phyloP scores from a whole-genome alignment of 2,329 filamentous ascomycete genomes.

The Penicillium vulpinum region DNA sequence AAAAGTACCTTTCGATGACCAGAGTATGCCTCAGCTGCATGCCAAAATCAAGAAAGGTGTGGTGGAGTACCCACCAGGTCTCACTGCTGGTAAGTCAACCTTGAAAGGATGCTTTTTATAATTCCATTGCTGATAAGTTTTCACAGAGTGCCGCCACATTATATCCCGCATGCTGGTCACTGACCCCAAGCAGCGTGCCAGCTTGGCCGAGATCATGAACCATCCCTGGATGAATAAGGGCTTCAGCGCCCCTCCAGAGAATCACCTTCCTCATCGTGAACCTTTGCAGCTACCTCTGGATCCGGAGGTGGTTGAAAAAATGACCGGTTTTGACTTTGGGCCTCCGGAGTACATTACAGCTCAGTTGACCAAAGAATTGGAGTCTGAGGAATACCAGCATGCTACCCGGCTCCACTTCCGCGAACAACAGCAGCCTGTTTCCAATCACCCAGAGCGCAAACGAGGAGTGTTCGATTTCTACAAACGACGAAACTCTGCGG shows the following conservation, averaged over 20 bases:
- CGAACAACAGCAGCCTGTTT: conserved; percentile 64
- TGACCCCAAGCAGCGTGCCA: conserved; percentile 82
- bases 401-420: conserved; percentile 72
- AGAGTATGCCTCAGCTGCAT: conserved; percentile 97
- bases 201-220: conserved; percentile 85
- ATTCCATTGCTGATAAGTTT: conserved; percentile 37
- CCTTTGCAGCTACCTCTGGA: conserved; percentile 85
- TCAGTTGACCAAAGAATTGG: conserved; percentile 81
- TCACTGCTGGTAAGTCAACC: conserved; percentile 73
- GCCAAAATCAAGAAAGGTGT: conserved; percentile 98
- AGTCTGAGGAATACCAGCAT: conserved; percentile 90
- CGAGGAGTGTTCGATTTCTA: conserved; percentile 97
- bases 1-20: conserved; percentile 97
- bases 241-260: conserved; percentile 82
- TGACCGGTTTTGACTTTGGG: conserved; percentile 98
- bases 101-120: neutral
- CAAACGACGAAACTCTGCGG: conserved; percentile 80
- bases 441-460: conserved; percentile 70
- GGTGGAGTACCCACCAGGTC: conserved; percentile 93
- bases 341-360: conserved; percentile 76
- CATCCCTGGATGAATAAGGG: conserved; percentile 97
- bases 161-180: conserved; percentile 96
- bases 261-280: conserved; percentile 79
- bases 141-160: conserved; percentile 83
- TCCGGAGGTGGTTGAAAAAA: conserved; percentile 77